phyloP scores from a whole-genome alignment of 352 stramenopile species.

The Pythium plurisporium region DNA sequence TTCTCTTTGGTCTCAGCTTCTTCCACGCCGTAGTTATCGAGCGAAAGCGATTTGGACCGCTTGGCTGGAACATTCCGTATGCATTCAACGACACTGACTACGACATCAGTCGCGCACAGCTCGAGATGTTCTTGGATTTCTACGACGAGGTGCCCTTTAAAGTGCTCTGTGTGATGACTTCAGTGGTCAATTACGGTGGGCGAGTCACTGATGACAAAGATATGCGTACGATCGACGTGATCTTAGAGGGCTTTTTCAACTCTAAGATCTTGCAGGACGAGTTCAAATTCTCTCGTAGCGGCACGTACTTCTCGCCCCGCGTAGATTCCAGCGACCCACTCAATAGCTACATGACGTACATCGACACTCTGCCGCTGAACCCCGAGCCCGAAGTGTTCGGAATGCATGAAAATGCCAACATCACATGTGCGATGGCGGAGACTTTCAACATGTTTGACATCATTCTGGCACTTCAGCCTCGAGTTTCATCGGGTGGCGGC shows the following conservation, averaged over 20 bases:
- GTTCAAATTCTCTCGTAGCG: conserved; percentile 64
- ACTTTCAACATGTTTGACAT: conserved; percentile 89
- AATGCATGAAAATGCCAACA: conserved; percentile 94
- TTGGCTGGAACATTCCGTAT: conserved; percentile 93
- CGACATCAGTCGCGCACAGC: conserved; percentile 69
- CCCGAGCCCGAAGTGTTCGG: conserved; percentile 92
- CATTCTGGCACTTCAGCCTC: conserved; percentile 77
- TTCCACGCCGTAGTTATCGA: conserved; percentile 85
- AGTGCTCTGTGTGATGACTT: conserved; percentile 86
- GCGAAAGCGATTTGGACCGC: conserved; percentile 84
- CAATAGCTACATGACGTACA: conserved; percentile 82
- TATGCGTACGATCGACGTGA: conserved; percentile 80
- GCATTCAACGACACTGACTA: conserved; percentile 92
- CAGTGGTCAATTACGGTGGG: conserved; percentile 91
- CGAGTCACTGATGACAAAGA: conserved; percentile 92
- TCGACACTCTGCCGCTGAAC: conserved; percentile 82
- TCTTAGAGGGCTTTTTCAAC: conserved; percentile 83
- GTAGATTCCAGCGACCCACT: conserved; percentile 65
- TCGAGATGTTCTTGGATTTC: conserved; percentile 91
- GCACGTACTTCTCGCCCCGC: conserved; percentile 64
- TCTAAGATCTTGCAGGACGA: conserved; percentile 55
- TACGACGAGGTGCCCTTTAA: conserved; percentile 84
- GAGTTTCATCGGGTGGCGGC: conserved; percentile 66
- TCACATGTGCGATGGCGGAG: conserved; percentile 90
- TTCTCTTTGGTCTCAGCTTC: conserved; percentile 85